phyloP scores from a whole-genome alignment of 108 stramenopile genomes.

The Nitzschia sp. region DNA sequence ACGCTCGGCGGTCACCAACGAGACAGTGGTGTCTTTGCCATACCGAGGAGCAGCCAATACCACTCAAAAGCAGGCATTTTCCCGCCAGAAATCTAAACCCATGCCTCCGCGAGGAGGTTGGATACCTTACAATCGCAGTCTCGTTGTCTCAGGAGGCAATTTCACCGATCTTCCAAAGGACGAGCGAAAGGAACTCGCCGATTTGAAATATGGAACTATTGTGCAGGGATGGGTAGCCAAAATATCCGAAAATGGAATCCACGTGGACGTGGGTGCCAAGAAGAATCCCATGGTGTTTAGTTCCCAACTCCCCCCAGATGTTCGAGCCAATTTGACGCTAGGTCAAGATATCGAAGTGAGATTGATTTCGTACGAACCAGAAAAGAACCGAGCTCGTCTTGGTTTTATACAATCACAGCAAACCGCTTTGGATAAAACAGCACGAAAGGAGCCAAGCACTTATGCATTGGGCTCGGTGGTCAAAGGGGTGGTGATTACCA shows the following conservation, averaged over 20 bases:
- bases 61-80: too few relatives aligned
- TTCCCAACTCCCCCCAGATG: conserved; percentile 86
- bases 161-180: too few relatives aligned
- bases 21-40: too few relatives aligned
- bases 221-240: conserved; percentile 85
- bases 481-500: conserved; percentile 83
- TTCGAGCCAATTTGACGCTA: conserved; percentile 75
- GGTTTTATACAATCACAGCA: neutral
- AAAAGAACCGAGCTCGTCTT: neutral
- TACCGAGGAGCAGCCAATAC: too few relatives aligned
- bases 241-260: conserved; percentile 88
- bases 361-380: neutral
- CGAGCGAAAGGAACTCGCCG: conserved; percentile 55
- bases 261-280: conserved; percentile 90
- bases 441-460: conserved; percentile 66
- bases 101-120: too few relatives aligned
- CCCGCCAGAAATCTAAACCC: too few relatives aligned
- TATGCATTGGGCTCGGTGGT: conserved; percentile 84
- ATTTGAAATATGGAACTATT: conserved; percentile 80
- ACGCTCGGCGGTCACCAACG: too few relatives aligned
- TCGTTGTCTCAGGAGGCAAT: too few relatives aligned
- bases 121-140: too few relatives aligned
- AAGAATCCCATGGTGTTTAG: conserved; percentile 93
- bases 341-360: conserved; percentile 83
- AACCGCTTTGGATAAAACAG: neutral